Evolutionary conservation across 345 rosid species (phyloP), one percentile per base, ranked within the genome.

Genomic region (Crucihimalaya himalaica): DNA sequence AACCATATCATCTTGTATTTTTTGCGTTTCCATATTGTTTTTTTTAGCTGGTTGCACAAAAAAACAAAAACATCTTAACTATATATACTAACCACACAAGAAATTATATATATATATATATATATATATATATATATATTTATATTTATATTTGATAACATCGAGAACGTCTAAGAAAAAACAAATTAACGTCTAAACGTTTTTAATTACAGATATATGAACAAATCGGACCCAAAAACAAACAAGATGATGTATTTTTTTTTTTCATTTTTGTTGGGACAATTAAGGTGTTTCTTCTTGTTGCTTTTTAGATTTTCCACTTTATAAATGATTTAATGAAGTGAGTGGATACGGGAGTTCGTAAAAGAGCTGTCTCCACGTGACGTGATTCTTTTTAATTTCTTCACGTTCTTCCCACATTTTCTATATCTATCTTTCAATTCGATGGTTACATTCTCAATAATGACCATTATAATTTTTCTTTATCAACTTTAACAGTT

Each of bases 281-380:
- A 72, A 53, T 37, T 21, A 63, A 63, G 62, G 43, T 40, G 45
- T 39, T 39, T 53, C 27, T n/a, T 51, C 9, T 11, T 19, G 34
- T 45, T 73, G 47, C 40, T 65, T 73, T 46, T 52, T 28, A 42
- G 29, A 52, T 18, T 34, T 40, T 20, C 47, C 28, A 60, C 63
- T 19, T 68, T 61, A 7, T 1, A 75, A 60, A 75, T 68, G 74
- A 68, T 60, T 66, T 61, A 58, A 67, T 71, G 62, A 61, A 58
- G 56, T 68, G 66, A 60, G 69, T 56, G 67, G 72, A 65, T 55
- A 66, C 8, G 45, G 32, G 61, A 43, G 68, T 50, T 57, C 63
- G 47, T 23, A 16, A 63, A 55, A 64, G 71, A 73, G 66, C 78
- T 65, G 66, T 73, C 78, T 50, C 45, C 59, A 73, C 72, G 78